Percentiles rank a stretch among this genome's conserved stretches.
Evolutionary conservation across 2,329 filamentous ascomycete genomes (phyloP).

Genomic region (Fusarium haematococcum): DNA sequence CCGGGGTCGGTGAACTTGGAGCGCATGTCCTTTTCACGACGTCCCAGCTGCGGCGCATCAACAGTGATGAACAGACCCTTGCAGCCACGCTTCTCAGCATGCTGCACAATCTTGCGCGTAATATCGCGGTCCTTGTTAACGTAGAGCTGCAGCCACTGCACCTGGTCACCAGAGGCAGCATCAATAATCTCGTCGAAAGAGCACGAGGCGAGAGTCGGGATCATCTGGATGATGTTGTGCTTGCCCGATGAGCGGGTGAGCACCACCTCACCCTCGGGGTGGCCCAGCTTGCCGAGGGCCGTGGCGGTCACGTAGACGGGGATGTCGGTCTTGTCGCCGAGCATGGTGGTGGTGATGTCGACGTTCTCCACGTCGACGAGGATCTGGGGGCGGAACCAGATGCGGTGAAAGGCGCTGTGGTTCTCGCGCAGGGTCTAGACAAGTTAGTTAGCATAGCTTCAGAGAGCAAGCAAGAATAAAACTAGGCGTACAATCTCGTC

Average conservation of each 20-base stretch:
- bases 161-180: constrained; percentile 80
- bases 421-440: constrained; percentile 91
- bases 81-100: constrained; percentile 92
- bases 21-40: constrained; percentile 98
- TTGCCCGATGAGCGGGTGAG: constrained; percentile 85
- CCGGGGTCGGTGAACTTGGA: constrained; percentile 88
- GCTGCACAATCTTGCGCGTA: constrained; percentile 88
- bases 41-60: constrained; percentile 93
- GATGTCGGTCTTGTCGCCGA: constrained; percentile 84
- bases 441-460: constrained; percentile 23
- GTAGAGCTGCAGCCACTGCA: constrained; percentile 97
- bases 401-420: constrained; percentile 94
- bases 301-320: constrained; percentile 98
- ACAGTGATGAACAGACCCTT: constrained; percentile 98
- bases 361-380: constrained; percentile 91
- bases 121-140: constrained; percentile 96
- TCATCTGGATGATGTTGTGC: constrained; percentile 97
- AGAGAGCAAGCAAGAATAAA: background rate
- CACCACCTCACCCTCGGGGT: constrained; percentile 93
- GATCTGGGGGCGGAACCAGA: constrained; percentile 93
- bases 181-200: constrained; percentile 98
- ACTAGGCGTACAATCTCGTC: constrained; percentile 56
- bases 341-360: constrained; percentile 91
- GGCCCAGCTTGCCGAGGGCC: constrained; percentile 92
- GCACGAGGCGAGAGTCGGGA: constrained; percentile 95